Evolutionary conservation across 192 early-diverging fungal genomes (phyloP).

Genomic region (Podila minutissima): DNA sequence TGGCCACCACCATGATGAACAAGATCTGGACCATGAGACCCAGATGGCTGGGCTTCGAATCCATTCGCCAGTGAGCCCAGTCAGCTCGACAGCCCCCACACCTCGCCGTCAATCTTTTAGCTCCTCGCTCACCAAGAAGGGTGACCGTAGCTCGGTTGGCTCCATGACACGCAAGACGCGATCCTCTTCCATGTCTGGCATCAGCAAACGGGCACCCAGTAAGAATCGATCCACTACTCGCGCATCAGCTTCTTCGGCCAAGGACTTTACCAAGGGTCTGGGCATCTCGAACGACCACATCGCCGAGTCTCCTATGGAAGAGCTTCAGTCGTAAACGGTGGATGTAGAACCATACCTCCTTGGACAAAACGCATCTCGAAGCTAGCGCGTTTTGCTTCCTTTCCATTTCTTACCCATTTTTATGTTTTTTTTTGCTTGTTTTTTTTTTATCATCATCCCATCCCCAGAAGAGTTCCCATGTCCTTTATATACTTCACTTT

Average conservation of each 20-base stretch:
- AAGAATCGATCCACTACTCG: slow-evolving; percentile 25
- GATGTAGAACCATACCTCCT: not conserved
- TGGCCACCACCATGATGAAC: slow-evolving; percentile 17
- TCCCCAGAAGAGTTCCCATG: not conserved
- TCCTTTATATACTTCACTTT: not conserved
- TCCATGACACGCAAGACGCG: slow-evolving; percentile 31
- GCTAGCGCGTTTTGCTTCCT: not conserved
- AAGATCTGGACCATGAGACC: slow-evolving; percentile 39
- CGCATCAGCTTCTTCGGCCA: slow-evolving; percentile 17
- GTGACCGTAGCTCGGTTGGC: slow-evolving; percentile 20
- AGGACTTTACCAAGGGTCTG: slow-evolving; percentile 29
- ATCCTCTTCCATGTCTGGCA: slow-evolving; percentile 43
- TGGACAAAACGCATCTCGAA: not conserved
- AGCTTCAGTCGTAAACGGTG: slow-evolving; percentile 9
- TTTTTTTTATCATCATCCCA: not conserved
- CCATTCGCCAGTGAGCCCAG: slow-evolving; percentile 35
- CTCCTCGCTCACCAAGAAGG: slow-evolving; percentile 29
- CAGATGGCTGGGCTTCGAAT: slow-evolving; percentile 40
- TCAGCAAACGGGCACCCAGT: slow-evolving; percentile 31
- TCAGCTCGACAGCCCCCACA: slow-evolving; percentile 14
- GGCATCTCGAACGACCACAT: slow-evolving; percentile 40
- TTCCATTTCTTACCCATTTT: slow-evolving; percentile 8
- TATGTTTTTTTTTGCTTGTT: slow-evolving; percentile 2
- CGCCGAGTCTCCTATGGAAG: slow-evolving; percentile 22
- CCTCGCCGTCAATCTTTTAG: slow-evolving; percentile 48